Evolutionary conservation across 1,284 basidiomycete species (phyloP).

Genomic region (Leccinum fallax): DNA sequence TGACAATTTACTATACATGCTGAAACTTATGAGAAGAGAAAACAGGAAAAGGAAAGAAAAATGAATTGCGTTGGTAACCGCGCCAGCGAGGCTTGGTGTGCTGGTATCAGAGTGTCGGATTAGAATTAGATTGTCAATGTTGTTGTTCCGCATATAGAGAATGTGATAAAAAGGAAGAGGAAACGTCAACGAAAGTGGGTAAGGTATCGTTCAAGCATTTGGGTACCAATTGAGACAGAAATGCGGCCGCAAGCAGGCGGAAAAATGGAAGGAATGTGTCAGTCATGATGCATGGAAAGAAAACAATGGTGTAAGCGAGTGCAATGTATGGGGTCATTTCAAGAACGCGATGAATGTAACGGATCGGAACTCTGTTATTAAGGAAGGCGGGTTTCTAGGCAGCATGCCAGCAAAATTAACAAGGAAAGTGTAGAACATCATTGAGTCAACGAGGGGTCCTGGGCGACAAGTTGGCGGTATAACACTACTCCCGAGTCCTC

Average conservation of each 20-base stretch:
- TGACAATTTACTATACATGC: constrained; percentile 24
- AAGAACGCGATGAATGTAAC: constrained; percentile 28
- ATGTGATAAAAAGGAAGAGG: constrained; percentile 33
- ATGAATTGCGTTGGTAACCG: constrained; percentile 16
- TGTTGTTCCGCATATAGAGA: constrained; percentile 40
- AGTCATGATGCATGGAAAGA: constrained; percentile 30
- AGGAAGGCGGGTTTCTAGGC: constrained; percentile 27
- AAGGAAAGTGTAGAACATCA: constrained; percentile 35
- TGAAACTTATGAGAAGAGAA: constrained; percentile 10
- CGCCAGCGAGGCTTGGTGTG: constrained; percentile 22
- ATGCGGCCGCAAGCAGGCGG: constrained; percentile 24
- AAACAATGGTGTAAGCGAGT: constrained; percentile 27
- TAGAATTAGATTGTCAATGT: constrained; percentile 37
- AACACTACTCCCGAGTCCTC: constrained; percentile 83
- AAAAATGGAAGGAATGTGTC: constrained; percentile 36
- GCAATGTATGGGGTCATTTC: constrained; percentile 23
- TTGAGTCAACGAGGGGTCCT: constrained; percentile 66
- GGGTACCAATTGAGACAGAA: constrained; percentile 31
- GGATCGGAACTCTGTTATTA: constrained; percentile 27
- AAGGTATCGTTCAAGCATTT: constrained; percentile 39
- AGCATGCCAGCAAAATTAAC: constrained; percentile 17
- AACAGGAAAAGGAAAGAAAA: neutral
- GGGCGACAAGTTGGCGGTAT: constrained; percentile 75
- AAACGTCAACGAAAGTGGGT: constrained; percentile 36
- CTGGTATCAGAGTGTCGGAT: constrained; percentile 33